Evolutionary conservation across 2,329 filamentous ascomycete species (phyloP).

Genomic region (Remersonia thermophila): DNA sequence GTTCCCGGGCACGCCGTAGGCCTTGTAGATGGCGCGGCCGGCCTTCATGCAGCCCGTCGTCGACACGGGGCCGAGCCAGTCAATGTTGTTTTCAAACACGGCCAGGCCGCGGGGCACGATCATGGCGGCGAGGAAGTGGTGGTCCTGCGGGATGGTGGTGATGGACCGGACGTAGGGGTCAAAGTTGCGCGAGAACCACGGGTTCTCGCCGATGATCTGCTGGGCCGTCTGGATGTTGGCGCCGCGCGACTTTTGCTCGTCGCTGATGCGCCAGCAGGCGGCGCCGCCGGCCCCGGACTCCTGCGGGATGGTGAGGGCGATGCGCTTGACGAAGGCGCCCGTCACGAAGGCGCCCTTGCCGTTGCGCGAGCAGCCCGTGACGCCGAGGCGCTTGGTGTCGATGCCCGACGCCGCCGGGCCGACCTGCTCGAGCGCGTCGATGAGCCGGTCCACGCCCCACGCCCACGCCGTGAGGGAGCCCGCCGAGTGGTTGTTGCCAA

Average conservation of each 20-base stretch:
- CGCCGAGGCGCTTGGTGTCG: slow-evolving; percentile 36
- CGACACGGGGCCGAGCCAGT: slow-evolving; percentile 45
- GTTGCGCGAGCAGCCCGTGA: slow-evolving; percentile 52
- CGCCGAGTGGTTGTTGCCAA: slow-evolving; percentile 41
- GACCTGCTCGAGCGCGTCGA: slow-evolving; percentile 45
- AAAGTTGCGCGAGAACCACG: slow-evolving; percentile 48
- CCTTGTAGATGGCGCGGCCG: slow-evolving; percentile 40
- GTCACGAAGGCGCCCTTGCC: slow-evolving; percentile 52
- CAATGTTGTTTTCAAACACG: slow-evolving; percentile 45
- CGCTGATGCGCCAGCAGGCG: slow-evolving; percentile 47
- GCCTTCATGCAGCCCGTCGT: slow-evolving; percentile 47
- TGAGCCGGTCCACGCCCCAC: slow-evolving; percentile 48
- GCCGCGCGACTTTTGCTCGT: slow-evolving; percentile 36
- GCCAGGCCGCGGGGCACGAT: slow-evolving; percentile 43
- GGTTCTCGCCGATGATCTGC: slow-evolving; percentile 48
- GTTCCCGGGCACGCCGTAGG: slow-evolving; percentile 37
- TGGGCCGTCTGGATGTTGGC: slow-evolving; percentile 48
- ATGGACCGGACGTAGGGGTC: slow-evolving; percentile 37
- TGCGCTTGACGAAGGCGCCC: slow-evolving; percentile 44
- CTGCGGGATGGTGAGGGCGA: slow-evolving; percentile 49
- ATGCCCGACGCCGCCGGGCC: slow-evolving; percentile 31
- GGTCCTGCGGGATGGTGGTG: slow-evolving; percentile 39
- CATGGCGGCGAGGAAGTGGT: slow-evolving; percentile 45
- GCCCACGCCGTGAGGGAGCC: slow-evolving; percentile 51
- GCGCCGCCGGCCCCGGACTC: slow-evolving; percentile 50